Base-by-base conservation (phyloP, 176 grass and related monocot genomes). In the Triticum aestivum region DNA sequence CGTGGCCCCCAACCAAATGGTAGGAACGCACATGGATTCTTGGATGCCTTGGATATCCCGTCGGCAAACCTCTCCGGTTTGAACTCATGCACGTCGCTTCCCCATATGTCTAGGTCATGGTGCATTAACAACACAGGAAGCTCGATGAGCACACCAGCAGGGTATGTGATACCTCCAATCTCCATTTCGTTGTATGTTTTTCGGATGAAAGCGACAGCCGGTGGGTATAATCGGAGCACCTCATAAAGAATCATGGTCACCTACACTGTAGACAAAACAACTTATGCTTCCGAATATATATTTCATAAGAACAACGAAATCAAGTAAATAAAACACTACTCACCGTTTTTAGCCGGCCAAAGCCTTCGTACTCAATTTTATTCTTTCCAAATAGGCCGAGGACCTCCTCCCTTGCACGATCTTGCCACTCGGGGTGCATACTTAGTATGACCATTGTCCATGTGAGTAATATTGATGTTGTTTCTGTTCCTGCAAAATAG, bases 181-280 rank as follows among this genome's bases (percentile, higher is more conserved):
- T 44, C 41, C 41, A 44, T 44, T 44, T 44, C 41, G 0, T 44
- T 44, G 63, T 76, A 75, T 0, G 91, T 89, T 58, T 78, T 65
- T 11, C 88, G 38, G 23, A 0, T 39, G 11, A 91, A 10, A 2
- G 5, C 32, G 0, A 52, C 18, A 17, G 0, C 44, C 5, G 93
- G 90, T 13, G 93, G 88, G 59, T 94, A 97, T 29, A 97, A 12
- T 14, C 94, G 56, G 3, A 97, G 83, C 10, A 97, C 94, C 72
- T 97, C 88, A 2, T 97, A 27, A 8, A 97, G 83, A 29, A 94
- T 92, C 94, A 97, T 94, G 1, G 90, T 94, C 83, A 94, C 86
- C 86, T 94, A 82, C 41, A 44, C 11, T 44, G 41, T 44, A 44
- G 41, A 44, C 41, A 3, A 44, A 44, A 44, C 0, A 10, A 44